Evolutionary conservation across 2,329 filamentous ascomycete genomes (phyloP).

Genomic region (Septoria petroselini): DNA sequence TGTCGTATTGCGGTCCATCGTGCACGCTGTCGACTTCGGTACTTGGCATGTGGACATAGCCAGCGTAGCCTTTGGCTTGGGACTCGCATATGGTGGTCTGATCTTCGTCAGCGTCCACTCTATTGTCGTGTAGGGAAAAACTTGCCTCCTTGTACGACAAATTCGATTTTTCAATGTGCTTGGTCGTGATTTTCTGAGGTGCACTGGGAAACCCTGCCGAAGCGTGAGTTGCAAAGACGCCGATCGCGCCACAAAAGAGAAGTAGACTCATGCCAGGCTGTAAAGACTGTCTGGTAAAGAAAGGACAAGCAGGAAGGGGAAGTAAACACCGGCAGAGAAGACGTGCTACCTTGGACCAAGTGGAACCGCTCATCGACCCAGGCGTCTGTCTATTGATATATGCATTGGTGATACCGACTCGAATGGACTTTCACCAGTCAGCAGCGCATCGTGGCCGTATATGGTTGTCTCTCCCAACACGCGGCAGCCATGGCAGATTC

Average conservation of each 20-base stretch:
- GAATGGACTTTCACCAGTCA: too few species aligned
- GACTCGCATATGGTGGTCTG: slow-evolving; percentile 51
- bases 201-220: slow-evolving; percentile 21
- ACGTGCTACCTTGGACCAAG: too few species aligned
- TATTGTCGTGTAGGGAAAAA: background rate
- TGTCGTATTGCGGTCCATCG: slow-evolving; percentile 26
- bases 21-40: slow-evolving; percentile 31
- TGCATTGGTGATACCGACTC: background rate
- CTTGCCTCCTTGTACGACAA: slow-evolving; percentile 30
- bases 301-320: too few species aligned
- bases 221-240: slow-evolving; percentile 8
- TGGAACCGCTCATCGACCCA: too few species aligned
- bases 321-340: too few species aligned
- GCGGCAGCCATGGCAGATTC: too few species aligned
- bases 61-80: slow-evolving; percentile 54
- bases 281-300: too few species aligned
- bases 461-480: too few species aligned
- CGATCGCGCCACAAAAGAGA: background rate
- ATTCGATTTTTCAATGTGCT: slow-evolving; percentile 13
- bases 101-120: slow-evolving; percentile 4
- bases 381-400: slow-evolving; percentile 11
- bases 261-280: too few species aligned
- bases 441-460: too few species aligned
- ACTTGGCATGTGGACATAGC: slow-evolving; percentile 55
- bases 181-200: slow-evolving; percentile 17